Evolutionary conservation across 1,284 basidiomycete species (phyloP), one percentile per base, ranked within the genome.

Genomic region (Tremellales sp.): DNA sequence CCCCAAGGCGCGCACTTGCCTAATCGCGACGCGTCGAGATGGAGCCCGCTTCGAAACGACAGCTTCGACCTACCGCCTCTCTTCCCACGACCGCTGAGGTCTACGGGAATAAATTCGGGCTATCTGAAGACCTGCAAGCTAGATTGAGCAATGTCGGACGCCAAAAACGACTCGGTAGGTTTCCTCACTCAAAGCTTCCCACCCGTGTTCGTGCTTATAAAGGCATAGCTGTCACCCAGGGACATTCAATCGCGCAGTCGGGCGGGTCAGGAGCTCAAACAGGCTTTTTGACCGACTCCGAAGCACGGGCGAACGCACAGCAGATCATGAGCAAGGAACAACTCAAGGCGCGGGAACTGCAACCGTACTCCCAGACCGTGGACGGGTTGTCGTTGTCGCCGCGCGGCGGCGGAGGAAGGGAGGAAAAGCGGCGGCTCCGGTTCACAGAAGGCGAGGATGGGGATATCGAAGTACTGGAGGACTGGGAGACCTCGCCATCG

Each of bases 101-200:
- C n/a, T 66, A 70, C 34, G 61, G 57, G 9, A 33, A 51, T 13
- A 54, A 50, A 29, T 61, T 66, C 53, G 67, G 66, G 1, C 61
- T 70, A 14, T 50, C 61, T 7, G 49, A 53, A 1, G 60, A 65
- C 14, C 36, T 65, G 10, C 57, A 59, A 47, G 44, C 49, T 13
- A 57, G 58, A 25, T 42, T 70, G 33, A 57, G 62, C 54, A 70
- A 60, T 38, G 58, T 66, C 0, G 61, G 58, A 7, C 44, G 64
- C 12, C 43, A 51, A n/a, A 57, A 51, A 7, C 42, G 67, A 24
- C 54, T 57, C 54, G 49, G 67, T 70, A 53, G 56, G 64, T 61
- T 18, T 8, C 29, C 14, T 9, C 3, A 28, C 29, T 31, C 29
- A 16, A 6, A 39, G 13, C 37, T 9, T 8, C 22, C 34, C 8